Percentiles rank a stretch among this genome's conserved stretches.
These are phyloP conservation scores for Linnemannia hyalina DNA, from an alignment of 192 early-diverging fungal species.

Conservation along the genomic window DNA sequence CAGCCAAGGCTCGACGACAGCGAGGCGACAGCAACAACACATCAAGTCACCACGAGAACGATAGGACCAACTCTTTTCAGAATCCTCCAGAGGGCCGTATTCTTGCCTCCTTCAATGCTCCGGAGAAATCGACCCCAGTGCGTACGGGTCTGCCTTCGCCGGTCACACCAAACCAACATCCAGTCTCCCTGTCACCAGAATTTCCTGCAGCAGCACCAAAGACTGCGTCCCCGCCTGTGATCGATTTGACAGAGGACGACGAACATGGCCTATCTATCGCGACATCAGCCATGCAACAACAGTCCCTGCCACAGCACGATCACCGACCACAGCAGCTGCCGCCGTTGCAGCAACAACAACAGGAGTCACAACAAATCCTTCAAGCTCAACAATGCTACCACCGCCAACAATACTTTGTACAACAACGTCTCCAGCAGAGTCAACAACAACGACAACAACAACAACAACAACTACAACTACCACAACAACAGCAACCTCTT, in stretches of 20 bases:
- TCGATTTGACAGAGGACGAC: neutral
- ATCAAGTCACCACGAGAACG: neutral
- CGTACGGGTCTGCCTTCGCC: neutral
- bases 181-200: neutral
- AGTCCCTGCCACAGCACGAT: neutral
- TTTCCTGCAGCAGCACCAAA: neutral
- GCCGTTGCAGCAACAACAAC: neutral
- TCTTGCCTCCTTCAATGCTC: neutral
- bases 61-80: neutral
- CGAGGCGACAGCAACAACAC: neutral
- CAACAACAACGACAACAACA: neutral
- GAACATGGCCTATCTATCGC: neutral
- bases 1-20: neutral
- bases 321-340: neutral
- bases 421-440: neutral
- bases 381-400: neutral
- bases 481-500: neutral
- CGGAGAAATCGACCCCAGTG: neutral
- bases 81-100: neutral
- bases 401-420: neutral
- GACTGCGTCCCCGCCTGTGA: neutral
- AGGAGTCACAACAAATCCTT: neutral
- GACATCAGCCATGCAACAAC: neutral
- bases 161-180: neutral
- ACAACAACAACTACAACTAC: neutral